These are phyloP conservation scores for Sporormia fimetaria DNA, from an alignment of 495 filamentous ascomycete species.

Conservation along the genomic window DNA sequence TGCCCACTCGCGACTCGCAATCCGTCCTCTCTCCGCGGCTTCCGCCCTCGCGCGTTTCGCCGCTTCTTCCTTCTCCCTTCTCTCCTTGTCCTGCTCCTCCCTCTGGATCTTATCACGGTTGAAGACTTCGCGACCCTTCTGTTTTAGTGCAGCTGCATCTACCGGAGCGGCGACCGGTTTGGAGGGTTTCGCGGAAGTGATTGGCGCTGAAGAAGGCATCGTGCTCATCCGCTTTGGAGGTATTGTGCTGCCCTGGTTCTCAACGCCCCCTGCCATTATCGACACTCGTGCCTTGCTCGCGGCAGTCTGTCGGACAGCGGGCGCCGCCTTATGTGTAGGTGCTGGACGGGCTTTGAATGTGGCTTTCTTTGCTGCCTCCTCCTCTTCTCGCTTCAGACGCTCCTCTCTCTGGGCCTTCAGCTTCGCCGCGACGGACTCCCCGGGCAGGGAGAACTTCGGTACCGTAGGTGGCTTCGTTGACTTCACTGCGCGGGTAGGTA, in stretches of 20 bases:
- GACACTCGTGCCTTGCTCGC: conserved; percentile 48
- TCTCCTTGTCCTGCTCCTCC: conserved; percentile 31
- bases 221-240: conserved; percentile 9
- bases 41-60: conserved; percentile 26
- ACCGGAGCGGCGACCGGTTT: conserved; percentile 38
- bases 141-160: conserved; percentile 40
- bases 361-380: conserved; percentile 30
- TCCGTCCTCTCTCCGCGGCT: conserved; percentile 54
- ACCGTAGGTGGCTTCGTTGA: conserved; percentile 50
- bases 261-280: conserved; percentile 24
- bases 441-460: conserved; percentile 56
- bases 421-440: conserved; percentile 57
- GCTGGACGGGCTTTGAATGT: conserved; percentile 56
- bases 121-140: conserved; percentile 51
- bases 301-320: conserved; percentile 39
- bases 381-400: conserved; percentile 36
- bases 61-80: conserved; percentile 26
- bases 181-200: conserved; percentile 8
- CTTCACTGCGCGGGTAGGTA: conserved; percentile 34
- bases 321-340: conserved; percentile 25
- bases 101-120: conserved; percentile 46
- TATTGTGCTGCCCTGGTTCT: conserved; percentile 2
- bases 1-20: conserved; percentile 56
- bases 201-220: conserved; percentile 2
- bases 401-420: conserved; percentile 57